phyloP scores from a whole-genome alignment of 495 filamentous ascomycete species.

The Aspergillus hancockii region DNA sequence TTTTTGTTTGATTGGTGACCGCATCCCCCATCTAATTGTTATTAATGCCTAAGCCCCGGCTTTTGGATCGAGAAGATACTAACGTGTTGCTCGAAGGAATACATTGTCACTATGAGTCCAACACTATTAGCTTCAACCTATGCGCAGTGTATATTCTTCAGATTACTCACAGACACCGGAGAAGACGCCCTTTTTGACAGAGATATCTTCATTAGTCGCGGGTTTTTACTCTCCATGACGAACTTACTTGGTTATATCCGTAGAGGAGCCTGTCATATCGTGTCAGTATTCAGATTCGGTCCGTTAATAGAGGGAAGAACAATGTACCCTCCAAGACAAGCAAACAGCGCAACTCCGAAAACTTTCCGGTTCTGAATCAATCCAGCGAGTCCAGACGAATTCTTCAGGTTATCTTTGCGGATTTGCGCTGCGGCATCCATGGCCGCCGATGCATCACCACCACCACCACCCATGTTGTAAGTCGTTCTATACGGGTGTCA shows the following conservation, averaged over 20 bases:
- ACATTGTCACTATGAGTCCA: slow-evolving; percentile 19
- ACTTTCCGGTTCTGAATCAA: slow-evolving; percentile 69
- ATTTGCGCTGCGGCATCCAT: slow-evolving; percentile 63
- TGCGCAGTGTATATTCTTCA: neutral
- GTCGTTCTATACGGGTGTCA: neutral
- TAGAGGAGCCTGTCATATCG: slow-evolving; percentile 29
- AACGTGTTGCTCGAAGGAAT: slow-evolving; percentile 22
- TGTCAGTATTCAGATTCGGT: slow-evolving; percentile 25
- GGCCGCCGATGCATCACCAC: slow-evolving; percentile 26
- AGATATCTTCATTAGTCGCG: slow-evolving; percentile 3
- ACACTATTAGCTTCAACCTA: neutral
- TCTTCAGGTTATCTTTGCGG: slow-evolving; percentile 64
- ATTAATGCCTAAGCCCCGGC: neutral
- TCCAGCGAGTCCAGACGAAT: slow-evolving; percentile 62
- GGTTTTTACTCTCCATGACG: neutral
- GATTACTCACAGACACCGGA: slow-evolving; percentile 16
- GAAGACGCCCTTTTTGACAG: slow-evolving; percentile 8
- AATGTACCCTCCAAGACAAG: slow-evolving; percentile 66
- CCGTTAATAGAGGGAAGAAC: slow-evolving; percentile 9
- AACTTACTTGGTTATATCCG: slow-evolving; percentile 68
- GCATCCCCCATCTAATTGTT: slow-evolving; percentile 60
- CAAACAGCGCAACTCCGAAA: slow-evolving; percentile 72
- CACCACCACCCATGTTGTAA: slow-evolving; percentile 37
- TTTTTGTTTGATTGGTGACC: slow-evolving; percentile 57
- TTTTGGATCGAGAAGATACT: slow-evolving; percentile 12